Percentiles rank a stretch among this genome's conserved stretches.
Evolutionary conservation across 176 grass and related monocot species (phyloP).

Genomic region (Saccharum spontaneum): DNA sequence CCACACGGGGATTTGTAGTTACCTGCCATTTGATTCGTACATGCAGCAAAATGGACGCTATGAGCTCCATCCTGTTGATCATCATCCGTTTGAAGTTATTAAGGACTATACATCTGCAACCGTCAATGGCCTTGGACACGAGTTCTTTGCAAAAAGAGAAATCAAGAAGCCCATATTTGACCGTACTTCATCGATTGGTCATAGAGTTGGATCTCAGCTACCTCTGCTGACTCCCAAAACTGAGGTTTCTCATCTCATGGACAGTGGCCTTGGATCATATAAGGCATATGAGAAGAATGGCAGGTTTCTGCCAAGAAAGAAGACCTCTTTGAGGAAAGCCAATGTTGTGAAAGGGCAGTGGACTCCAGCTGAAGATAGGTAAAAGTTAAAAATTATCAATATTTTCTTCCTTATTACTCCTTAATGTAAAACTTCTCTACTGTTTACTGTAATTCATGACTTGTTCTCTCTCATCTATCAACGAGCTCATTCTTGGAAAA

Average conservation of each 20-base stretch:
- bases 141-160: neutral
- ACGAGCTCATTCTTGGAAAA: conserved; percentile 9
- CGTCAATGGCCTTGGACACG: conserved; percentile 17
- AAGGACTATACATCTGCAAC: neutral
- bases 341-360: conserved; percentile 93
- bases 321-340: conserved; percentile 46
- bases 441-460: neutral
- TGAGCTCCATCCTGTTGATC: conserved; percentile 31
- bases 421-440: neutral
- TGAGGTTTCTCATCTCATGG: conserved; percentile 31
- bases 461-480: neutral
- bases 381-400: neutral
- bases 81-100: conserved; percentile 6
- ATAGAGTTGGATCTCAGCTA: neutral
- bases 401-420: neutral
- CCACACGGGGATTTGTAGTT: conserved; percentile 20
- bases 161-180: neutral
- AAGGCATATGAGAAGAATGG: conserved; percentile 15
- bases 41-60: conserved; percentile 27
- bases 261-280: conserved; percentile 17
- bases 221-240: conserved; percentile 39
- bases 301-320: conserved; percentile 35
- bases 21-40: conserved; percentile 33
- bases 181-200: neutral
- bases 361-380: conserved; percentile 91